Evolutionary conservation across 805 yeast genomes (phyloP), one percentile per base, ranked within the genome.

Genomic region (Komagataella populi): DNA sequence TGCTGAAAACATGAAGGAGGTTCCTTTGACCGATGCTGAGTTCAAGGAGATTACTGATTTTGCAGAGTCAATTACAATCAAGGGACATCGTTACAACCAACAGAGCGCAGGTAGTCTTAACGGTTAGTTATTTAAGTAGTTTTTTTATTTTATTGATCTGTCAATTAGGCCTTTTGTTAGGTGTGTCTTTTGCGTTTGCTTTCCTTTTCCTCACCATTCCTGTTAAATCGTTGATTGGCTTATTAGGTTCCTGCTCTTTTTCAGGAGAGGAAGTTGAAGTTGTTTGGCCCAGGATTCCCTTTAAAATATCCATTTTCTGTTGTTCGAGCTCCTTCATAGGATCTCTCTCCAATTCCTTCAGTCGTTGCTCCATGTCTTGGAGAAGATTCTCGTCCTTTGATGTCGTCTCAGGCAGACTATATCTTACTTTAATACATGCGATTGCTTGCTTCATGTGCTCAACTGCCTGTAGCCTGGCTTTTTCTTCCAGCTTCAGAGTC

Each of bases 141-240:
- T 14, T 24, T 39, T 24, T 30, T n/a, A 20, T 23, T 14, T 23
- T 30, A 24, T n/a, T 20, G 20, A n/a, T 14, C 14, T 18, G 7
- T 23, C 18, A 18, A 4, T 46, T 23, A 6, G 18, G 10, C 5
- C 16, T 30, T 30, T 30, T 30, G 39, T 30, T 30, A 7, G 39
- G 39, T 30, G 39, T 10, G 39, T 10, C 14, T 30, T 30, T 30
- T 4, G 14, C 39, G 39, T 30, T 30, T 14, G 39, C 39, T 30
- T 63, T 64, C 49, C 66, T 57, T 66, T 83, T 84, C 60, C 77
- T 80, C 7, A 82, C 84, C 71, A 78, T 70, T 3, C 77, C 67
- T 0, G 87, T 77, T 54, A 84, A 66, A 60, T 83, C 88, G 57
- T 83, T 81, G 6, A 82, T 79, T 6, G 66, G 59, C 18, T 66